Conservation (phyloP, 2,329 filamentous ascomycete species). For the Curvularia lunata region DNA sequence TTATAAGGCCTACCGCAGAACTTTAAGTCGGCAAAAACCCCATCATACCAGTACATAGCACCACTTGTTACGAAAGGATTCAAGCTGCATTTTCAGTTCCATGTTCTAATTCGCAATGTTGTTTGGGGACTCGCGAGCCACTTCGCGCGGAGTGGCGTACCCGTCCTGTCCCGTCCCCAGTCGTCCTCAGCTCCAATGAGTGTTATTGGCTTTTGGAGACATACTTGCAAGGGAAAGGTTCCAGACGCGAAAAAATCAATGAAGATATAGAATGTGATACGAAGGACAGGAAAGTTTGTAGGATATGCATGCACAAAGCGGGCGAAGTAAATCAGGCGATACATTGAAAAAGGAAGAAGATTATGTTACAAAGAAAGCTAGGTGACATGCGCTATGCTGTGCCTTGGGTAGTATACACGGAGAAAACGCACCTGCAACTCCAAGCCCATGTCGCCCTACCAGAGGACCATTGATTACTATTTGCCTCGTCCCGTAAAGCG, state of each 20-base stretch:
- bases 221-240: not conserved
- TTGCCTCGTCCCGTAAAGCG: slow-evolving; percentile 24
- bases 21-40: too few relatives aligned
- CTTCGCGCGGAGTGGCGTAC: slow-evolving; percentile 3
- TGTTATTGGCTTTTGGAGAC: slow-evolving; percentile 11
- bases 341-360: not conserved
- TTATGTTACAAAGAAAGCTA: slow-evolving; percentile 10
- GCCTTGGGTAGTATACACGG: slow-evolving; percentile 16
- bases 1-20: not conserved
- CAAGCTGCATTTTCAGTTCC: not conserved
- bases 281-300: not conserved
- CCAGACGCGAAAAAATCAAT: not conserved
- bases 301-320: not conserved
- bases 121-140: slow-evolving; percentile 6
- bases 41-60: not conserved
- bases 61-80: not conserved
- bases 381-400: slow-evolving; percentile 17
- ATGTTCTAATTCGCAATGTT: not conserved
- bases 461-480: slow-evolving; percentile 16
- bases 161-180: slow-evolving; percentile 14
- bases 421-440: slow-evolving; percentile 24
- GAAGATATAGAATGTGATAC: not conserved
- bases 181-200: not conserved
- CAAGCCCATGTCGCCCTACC: slow-evolving; percentile 21
- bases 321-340: slow-evolving; percentile 3